A percentile compares a stretch with the other conserved stretches of the same genome.
Evolutionary conservation across 148 eudicot genomes (phyloP).

Genomic region (Rhododendron simsii): DNA sequence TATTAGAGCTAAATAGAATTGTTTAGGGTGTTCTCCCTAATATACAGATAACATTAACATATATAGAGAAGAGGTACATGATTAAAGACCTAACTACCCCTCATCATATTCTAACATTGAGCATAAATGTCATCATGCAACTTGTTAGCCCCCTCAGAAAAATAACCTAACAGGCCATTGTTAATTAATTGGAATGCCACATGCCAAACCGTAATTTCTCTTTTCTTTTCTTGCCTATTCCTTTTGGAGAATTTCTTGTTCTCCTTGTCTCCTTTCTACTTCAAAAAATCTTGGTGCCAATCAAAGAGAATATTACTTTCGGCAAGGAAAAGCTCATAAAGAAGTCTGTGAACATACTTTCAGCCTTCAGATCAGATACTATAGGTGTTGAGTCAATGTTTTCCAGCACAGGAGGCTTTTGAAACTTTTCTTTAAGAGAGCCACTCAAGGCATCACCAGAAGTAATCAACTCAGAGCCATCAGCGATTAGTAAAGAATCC

Average conservation of each 20-base stretch:
- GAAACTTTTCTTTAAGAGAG: constrained; percentile 28
- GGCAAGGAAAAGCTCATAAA: background rate
- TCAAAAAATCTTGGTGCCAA: background rate
- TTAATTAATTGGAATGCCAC: background rate
- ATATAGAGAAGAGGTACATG: background rate
- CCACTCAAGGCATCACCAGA: constrained; percentile 21
- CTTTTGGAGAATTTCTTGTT: background rate
- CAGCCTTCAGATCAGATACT: constrained; percentile 26
- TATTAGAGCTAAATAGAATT: background rate
- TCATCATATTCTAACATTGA: background rate
- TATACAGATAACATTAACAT: background rate
- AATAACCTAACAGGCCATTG: background rate
- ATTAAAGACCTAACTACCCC: background rate
- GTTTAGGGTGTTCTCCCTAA: background rate
- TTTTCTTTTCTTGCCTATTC: background rate
- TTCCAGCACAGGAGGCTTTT: constrained; percentile 23
- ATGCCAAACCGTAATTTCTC: background rate
- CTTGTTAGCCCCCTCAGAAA: background rate
- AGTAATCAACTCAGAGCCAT: constrained; percentile 23
- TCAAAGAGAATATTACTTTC: background rate
- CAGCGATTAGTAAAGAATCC: constrained; percentile 50
- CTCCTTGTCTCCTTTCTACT: background rate
- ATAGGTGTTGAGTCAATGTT: constrained; percentile 15
- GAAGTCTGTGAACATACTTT: constrained; percentile 42
- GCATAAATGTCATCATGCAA: constrained; percentile 8